Conservation (phyloP, 495 filamentous ascomycete genomes). For the Penicillium waksmanii region DNA sequence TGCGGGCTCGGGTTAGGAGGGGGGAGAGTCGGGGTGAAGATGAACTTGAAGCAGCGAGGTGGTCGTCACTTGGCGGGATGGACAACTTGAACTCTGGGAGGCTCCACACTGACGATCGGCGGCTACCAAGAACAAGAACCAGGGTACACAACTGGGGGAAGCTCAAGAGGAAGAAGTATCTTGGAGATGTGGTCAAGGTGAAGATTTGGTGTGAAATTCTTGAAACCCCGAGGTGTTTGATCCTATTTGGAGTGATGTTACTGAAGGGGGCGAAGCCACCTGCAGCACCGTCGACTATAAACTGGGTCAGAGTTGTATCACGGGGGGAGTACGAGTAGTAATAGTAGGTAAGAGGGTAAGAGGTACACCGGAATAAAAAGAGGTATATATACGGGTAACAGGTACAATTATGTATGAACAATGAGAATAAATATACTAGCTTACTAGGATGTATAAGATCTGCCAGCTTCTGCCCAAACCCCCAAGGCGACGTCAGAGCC, state of each 20-base stretch:
- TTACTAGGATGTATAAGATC: neutral
- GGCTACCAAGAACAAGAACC: constrained; percentile 36
- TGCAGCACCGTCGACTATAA: neutral
- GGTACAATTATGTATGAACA: neutral
- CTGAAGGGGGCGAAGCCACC: neutral
- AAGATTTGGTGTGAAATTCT: neutral
- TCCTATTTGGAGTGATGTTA: too few species aligned
- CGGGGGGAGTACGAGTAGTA: neutral
- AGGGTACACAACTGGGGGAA: constrained; percentile 15
- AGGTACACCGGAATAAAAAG: neutral
- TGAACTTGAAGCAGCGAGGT: constrained; percentile 37
- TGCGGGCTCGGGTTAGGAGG: constrained; percentile 18
- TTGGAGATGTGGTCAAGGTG: neutral
- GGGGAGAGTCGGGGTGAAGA: constrained; percentile 19
- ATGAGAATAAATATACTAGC: too few species aligned
- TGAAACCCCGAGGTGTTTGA: neutral
- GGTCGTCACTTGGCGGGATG: constrained; percentile 42
- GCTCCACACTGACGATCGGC: constrained; percentile 48
- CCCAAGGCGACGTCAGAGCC: constrained; percentile 18
- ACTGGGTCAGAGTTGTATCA: neutral
- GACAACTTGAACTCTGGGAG: constrained; percentile 24
- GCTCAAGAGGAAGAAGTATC: neutral
- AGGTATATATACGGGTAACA: neutral
- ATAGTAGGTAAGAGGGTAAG: neutral
- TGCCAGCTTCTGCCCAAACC: constrained; percentile 13